A percentile compares a stretch with the other conserved stretches of the same genome.
Conservation (phyloP, 257 asterid genomes). For the Henckelia pumila region DNA sequence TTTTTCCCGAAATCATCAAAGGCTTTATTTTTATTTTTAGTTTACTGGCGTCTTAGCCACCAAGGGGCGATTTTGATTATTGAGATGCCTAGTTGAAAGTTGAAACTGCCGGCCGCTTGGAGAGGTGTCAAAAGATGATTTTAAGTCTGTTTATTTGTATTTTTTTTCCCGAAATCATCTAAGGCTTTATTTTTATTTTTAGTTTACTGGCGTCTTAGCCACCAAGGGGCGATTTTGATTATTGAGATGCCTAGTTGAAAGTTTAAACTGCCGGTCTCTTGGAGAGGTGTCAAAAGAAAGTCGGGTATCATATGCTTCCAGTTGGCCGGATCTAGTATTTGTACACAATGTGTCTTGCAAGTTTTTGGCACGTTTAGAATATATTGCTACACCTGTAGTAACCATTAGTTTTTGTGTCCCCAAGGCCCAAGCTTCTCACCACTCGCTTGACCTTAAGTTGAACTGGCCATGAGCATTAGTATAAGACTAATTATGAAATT, state of each 20-base stretch:
- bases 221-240: background rate
- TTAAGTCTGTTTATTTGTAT: background rate
- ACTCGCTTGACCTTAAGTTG: no score
- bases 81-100: background rate
- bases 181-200: background rate
- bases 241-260: background rate
- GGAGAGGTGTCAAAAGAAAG: background rate
- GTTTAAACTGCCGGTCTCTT: background rate
- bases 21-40: background rate
- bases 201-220: background rate
- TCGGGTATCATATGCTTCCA: no score
- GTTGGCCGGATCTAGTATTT: no score
- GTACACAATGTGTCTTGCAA: no score
- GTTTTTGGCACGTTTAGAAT: no score
- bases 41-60: background rate
- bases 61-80: background rate
- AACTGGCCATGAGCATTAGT: no score
- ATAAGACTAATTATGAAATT: no score
- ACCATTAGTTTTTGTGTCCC: no score
- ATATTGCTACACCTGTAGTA: no score
- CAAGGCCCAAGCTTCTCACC: no score
- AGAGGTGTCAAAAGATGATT: no score
- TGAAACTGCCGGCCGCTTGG: background rate
- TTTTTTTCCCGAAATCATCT: background rate
- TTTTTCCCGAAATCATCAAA: background rate